Percentiles rank a stretch among this genome's conserved stretches.
Evolutionary conservation across 202 grass and related monocot genomes (phyloP).

Genomic region (Eragrostis tef): DNA sequence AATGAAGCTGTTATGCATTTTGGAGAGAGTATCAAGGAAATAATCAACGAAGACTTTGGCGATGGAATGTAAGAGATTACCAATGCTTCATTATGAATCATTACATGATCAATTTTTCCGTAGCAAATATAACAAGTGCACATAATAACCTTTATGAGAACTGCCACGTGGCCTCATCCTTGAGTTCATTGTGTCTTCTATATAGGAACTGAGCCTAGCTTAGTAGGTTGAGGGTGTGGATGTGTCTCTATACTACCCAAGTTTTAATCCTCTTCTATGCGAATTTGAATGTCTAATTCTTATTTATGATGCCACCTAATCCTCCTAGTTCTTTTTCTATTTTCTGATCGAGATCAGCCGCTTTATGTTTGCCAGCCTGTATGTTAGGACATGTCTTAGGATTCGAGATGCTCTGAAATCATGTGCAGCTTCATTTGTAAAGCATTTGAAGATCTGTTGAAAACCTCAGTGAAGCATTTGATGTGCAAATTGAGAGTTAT

Average conservation of each 20-base stretch:
- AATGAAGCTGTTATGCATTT: slow-evolving; percentile 99
- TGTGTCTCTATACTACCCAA: background rate
- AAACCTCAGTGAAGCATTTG: background rate
- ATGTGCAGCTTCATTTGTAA: background rate
- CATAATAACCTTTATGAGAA: background rate
- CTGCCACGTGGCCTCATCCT: background rate
- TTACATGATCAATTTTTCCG: background rate
- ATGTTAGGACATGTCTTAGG: background rate
- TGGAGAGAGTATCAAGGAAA: slow-evolving; percentile 98
- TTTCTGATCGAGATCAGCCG: background rate
- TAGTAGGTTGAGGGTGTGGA: background rate
- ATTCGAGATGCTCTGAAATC: slow-evolving; percentile 2
- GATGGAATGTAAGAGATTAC: slow-evolving; percentile 88
- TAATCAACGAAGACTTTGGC: slow-evolving; percentile 96
- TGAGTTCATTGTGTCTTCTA: background rate
- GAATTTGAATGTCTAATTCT: background rate
- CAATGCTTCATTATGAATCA: slow-evolving; percentile 24
- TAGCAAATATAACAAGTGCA: background rate
- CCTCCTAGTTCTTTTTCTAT: background rate
- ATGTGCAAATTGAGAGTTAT: background rate
- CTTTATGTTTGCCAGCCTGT: background rate
- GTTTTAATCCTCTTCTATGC: background rate
- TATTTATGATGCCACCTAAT: background rate
- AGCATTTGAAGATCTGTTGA: too few relatives aligned
- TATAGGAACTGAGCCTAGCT: background rate